Percentiles rank a stretch among this genome's conserved stretches.
phyloP scores from a whole-genome alignment of 2,329 filamentous ascomycete species.

The Trichoderma hamatum region DNA sequence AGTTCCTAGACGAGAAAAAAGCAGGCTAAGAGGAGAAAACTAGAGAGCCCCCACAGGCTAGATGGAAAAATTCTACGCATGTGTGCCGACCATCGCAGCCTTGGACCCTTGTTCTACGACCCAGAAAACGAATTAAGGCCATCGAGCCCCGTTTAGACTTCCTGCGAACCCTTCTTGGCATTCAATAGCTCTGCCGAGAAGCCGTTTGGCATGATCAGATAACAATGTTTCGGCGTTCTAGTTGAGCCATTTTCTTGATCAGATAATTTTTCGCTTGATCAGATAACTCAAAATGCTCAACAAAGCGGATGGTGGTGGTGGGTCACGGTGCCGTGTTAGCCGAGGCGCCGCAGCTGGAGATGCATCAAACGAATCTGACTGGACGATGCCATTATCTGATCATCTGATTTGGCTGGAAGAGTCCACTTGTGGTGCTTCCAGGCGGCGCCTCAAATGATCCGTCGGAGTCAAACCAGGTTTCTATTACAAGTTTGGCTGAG shows the following conservation, averaged over 20 bases:
- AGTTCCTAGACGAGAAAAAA: neutral
- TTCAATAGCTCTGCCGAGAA: conserved; percentile 20
- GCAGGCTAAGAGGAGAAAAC: neutral
- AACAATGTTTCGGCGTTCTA: conserved; percentile 13
- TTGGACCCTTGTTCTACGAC: neutral
- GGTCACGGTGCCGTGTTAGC: conserved; percentile 24
- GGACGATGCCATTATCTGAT: conserved; percentile 22
- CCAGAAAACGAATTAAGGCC: neutral
- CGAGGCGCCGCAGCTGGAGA: conserved; percentile 21
- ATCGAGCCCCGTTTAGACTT: conserved; percentile 16
- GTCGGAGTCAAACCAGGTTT: conserved; percentile 15
- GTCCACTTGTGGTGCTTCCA: neutral
- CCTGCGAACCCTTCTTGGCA: neutral
- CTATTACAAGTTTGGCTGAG: conserved; percentile 4
- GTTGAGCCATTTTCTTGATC: conserved; percentile 25
- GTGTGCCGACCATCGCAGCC: conserved; percentile 7
- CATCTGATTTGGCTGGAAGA: conserved; percentile 22
- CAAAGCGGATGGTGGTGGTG: conserved; percentile 2
- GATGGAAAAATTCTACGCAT: conserved; percentile 14
- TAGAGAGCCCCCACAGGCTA: conserved; percentile 2
- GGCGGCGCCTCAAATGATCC: conserved; percentile 9
- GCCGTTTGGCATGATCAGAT: conserved; percentile 22
- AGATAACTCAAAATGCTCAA: conserved; percentile 17
- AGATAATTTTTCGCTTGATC: conserved; percentile 13
- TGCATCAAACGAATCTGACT: conserved; percentile 10